These are phyloP conservation scores for Suillus discolor DNA, from an alignment of 768 basidiomycete species.

Conservation along the genomic window DNA sequence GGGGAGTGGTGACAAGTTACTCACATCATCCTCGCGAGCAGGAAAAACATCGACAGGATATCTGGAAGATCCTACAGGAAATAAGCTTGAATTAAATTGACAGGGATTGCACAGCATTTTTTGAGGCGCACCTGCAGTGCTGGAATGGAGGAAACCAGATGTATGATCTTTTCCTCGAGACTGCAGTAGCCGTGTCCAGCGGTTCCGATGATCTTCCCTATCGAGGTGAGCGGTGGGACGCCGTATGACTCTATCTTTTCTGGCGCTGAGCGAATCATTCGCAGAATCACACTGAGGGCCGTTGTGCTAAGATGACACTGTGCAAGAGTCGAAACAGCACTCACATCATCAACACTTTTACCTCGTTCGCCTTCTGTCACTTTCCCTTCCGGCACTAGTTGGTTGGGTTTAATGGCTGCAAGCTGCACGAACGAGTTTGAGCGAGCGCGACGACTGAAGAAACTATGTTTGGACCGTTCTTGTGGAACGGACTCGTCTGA, in stretches of 20 bases:
- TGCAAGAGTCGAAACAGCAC: background rate
- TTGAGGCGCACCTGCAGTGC: too few species aligned
- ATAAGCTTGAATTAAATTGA: too few species aligned
- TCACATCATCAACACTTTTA: background rate
- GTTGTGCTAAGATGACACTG: background rate
- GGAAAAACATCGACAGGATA: background rate
- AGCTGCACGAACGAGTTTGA: too few species aligned
- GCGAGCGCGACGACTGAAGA: background rate
- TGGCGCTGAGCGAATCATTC: background rate
- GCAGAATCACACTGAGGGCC: background rate
- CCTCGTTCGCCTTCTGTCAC: background rate
- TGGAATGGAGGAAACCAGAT: too few species aligned
- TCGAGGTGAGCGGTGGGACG: background rate
- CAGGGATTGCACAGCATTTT: too few species aligned
- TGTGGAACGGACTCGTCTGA: too few species aligned
- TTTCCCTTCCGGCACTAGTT: background rate
- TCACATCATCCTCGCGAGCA: background rate
- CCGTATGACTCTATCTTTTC: background rate
- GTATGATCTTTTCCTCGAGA: background rate
- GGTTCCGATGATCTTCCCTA: background rate
- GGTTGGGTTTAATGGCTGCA: rapidly evolving
- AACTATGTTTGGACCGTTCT: background rate
- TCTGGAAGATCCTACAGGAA: background rate
- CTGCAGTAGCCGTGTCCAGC: background rate
- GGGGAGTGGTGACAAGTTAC: background rate